Base-by-base conservation (phyloP, 2,329 filamentous ascomycete species). In the Decorospora gaudefroyi region DNA sequence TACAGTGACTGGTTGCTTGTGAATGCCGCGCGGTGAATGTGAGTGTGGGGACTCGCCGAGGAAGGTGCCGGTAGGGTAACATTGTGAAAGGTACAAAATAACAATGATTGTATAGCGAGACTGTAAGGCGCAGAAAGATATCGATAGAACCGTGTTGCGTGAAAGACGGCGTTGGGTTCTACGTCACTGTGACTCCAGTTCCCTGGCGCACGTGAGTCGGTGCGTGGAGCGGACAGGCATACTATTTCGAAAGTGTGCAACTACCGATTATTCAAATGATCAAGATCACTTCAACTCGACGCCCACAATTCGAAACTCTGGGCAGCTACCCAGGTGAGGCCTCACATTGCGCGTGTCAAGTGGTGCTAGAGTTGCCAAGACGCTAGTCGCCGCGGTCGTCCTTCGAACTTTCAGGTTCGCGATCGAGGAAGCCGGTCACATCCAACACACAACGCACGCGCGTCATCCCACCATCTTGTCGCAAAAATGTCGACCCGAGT, bases 401-500 rank as follows among this genome's bases (percentile, higher is more conserved):
- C 47, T 53, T 45, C 25, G 47, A 52, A 51, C 43, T 53, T 55
- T 55, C 38, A 43, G 47, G 48, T 51, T 57, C 54, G 57, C 57
- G 54, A 55, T 43, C 25, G 35, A 22, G 28, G 13, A 49, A 49
- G 31, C n/a, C n/a, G n/a, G n/a, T n/a, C n/a, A n/a, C n/a, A n/a
- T n/a, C 45, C 47, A 49, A 47, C 49, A 46, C 51, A 47, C 46
- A 33, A 53, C 52, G 36, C 43, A 36, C 42, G 25, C 35, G 41
- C 36, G 38, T 36, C 26, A 21, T 36, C 35, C 28, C 30, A 13
- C 30, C 9, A 26, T 25, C 21, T 26, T 51, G 51, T 27, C 60
- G 58, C 30, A 46, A 85, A 84, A 81, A 80, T 82, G 52, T 81
- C 84, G 57, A 82, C 83, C 64, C 84, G 85, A 69, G 81, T 82